Evolutionary conservation across 1,284 basidiomycete genomes (phyloP), one percentile per base, ranked within the genome.

Genomic region (Agaricales sp.): DNA sequence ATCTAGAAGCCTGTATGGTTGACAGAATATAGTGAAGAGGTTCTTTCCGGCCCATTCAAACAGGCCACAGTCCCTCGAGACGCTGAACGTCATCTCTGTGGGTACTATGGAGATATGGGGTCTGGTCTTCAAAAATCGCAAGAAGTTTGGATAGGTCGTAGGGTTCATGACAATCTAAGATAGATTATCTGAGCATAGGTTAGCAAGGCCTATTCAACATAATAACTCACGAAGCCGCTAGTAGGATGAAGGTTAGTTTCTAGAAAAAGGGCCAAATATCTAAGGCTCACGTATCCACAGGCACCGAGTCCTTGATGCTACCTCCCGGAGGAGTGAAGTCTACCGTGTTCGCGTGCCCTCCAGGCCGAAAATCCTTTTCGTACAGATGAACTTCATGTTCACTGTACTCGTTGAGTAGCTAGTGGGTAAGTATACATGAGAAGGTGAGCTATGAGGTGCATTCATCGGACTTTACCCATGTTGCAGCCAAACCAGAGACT

Each of bases 291-390:
- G 80, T 83, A 63, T 89, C 87, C 3, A 88, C 84, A 45, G 76
- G 68, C 1, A 80, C 69, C 4, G 64, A 62, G 46, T 73, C 62
- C 14, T 63, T 47, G 13, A 62, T 47, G 13, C 59, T 49, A 48
- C 71, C 64, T 45, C 68, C 64, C 23, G 67, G 69, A 41, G 62
- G 67, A 11, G 58, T 63, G 60, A 80, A 89, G 14, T 61, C 61
- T 12, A 87, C 80, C 0, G 87, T 91, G 59, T 92, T 82, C 14
- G 87, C 84, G 61, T 92, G 88, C 1, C 88, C 88, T 18, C 89
- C 88, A 0, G 81, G 74, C 47, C 82, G 75, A 45, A 65, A 62
- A 46, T 82, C 80, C 1, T 80, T 71, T 61, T 92, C 88, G 61
- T 82, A 91, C 0, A 92, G 66, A 57, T 91, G 82, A 2, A 90